Base-by-base conservation (phyloP, 805 yeast genomes). In the Spathaspora arborariae region DNA sequence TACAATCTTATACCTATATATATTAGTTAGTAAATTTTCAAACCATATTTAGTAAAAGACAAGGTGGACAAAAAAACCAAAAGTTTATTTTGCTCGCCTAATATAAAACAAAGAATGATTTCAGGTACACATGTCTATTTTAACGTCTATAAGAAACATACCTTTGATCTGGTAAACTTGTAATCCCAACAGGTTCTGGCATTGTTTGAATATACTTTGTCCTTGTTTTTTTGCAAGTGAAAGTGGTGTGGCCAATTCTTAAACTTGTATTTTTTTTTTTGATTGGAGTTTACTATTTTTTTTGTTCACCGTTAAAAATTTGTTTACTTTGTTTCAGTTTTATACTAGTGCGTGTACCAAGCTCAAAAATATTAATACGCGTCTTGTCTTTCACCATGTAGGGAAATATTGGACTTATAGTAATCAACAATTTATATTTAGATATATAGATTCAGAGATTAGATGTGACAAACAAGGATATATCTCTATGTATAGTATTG, bases 161-260 rank as follows among this genome's bases (percentile, higher is more conserved):
- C 79, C 86, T 76, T 68, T 84, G 91, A 56, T 84, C 84, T 46
- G 91, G 91, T 53, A 84, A 72, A 60, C 82, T 83, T 35, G 88
- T 74, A 56, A 84, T 79, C 46, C 91, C 91, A 53, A 84, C 79
- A 27, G 83, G 76, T 61, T 81, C 83, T 34, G 75, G 75, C 76
- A 72, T 72, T 42, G 21, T 24, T 24, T 52, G 22, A 20, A 27
- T 39, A 13, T n/a, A 37, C 20, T 37, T 6, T 30, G 18, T 30
- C 26, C 9, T 22, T 22, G 26, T n/a, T n/a, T 24, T 3, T 4
- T 6, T 30, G 6, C 35, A 4, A 16, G 21, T 41, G n/a, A 10
- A 27, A 24, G 40, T 37, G 20, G 3, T 43, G 22, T 42, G 19
- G 21, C 20, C 6, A 30, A 30, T 6, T 22, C 6, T 10, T 13